Percentiles rank a stretch among this genome's conserved stretches.
Conservation (phyloP, 495 filamentous ascomycete genomes). For the Oleoguttula mirabilis region DNA sequence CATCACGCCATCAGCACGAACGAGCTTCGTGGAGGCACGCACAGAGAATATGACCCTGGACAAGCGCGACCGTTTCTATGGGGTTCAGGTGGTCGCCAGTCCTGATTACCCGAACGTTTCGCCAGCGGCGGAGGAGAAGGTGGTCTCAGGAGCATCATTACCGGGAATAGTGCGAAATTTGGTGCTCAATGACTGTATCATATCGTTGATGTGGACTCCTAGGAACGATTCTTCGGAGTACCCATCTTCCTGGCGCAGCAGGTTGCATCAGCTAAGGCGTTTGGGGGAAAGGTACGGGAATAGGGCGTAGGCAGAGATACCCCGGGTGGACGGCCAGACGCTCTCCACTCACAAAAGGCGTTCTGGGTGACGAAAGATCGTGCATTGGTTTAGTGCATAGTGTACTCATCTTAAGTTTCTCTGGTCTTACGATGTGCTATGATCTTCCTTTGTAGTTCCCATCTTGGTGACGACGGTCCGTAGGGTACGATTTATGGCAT, state of each 20-base stretch:
- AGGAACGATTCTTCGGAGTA: constrained; percentile 47
- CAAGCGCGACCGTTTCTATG: constrained; percentile 53
- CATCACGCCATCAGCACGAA: constrained; percentile 70
- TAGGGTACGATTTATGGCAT: no score
- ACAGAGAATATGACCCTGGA: constrained; percentile 26
- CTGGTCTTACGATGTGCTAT: no score
- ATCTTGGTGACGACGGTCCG: no score
- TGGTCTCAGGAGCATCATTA: constrained; percentile 66
- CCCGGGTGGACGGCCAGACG: no score
- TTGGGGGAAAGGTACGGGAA: constrained; percentile 50
- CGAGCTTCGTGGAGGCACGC: constrained; percentile 40
- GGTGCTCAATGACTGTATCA: constrained; percentile 86
- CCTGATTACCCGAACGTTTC: constrained; percentile 82
- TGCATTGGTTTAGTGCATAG: no score
- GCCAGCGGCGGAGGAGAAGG: constrained; percentile 72
- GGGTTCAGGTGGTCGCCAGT: constrained; percentile 71
- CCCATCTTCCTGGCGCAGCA: constrained; percentile 77
- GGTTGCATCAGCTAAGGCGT: constrained; percentile 70
- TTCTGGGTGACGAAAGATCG: no score
- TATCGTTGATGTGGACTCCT: constrained; percentile 74
- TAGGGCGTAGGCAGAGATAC: no score
- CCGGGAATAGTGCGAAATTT: constrained; percentile 82
- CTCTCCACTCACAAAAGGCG: no score
- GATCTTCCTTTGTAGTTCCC: no score
- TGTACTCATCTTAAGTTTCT: no score